Conservation (phyloP, 805 yeast species). For the Wickerhamiella occidentalis region DNA sequence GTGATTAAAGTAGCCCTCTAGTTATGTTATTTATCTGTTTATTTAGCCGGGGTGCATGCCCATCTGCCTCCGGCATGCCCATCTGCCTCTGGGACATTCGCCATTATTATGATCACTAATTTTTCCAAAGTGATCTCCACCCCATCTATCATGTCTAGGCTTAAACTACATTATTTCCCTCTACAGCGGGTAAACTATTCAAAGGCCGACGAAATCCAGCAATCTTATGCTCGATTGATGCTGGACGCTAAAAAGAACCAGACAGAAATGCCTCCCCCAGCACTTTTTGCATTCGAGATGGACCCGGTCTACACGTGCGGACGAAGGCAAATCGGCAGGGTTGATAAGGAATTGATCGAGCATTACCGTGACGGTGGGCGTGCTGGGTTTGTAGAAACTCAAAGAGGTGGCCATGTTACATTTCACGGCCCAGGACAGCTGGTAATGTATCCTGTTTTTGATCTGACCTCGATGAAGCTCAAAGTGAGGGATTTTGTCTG, state of each 20-base stretch:
- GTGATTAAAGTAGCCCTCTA: neutral
- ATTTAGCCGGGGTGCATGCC: neutral
- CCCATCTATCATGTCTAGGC: neutral
- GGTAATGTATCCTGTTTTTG: slow-evolving; percentile 70
- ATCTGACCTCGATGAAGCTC: slow-evolving; percentile 49
- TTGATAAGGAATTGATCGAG: slow-evolving; percentile 27
- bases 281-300: slow-evolving; percentile 61
- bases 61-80: no score
- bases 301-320: slow-evolving; percentile 87
- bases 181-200: slow-evolving; percentile 7
- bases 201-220: slow-evolving; percentile 9
- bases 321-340: slow-evolving; percentile 52
- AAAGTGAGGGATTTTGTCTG: slow-evolving; percentile 56
- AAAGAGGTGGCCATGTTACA: slow-evolving; percentile 91
- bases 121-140: neutral
- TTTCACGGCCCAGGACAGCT: slow-evolving; percentile 96
- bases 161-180: neutral
- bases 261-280: slow-evolving; percentile 7
- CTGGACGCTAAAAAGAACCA: slow-evolving; percentile 10
- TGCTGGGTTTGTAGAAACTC: slow-evolving; percentile 61
- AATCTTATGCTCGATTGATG: slow-evolving; percentile 7
- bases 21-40: neutral
- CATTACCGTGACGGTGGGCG: slow-evolving; percentile 19
- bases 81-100: no score
- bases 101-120: neutral